A percentile compares a stretch with the other conserved stretches of the same genome.
Evolutionary conservation across 2,329 filamentous ascomycete genomes (phyloP).

Genomic region (Calonectria leucothoes): DNA sequence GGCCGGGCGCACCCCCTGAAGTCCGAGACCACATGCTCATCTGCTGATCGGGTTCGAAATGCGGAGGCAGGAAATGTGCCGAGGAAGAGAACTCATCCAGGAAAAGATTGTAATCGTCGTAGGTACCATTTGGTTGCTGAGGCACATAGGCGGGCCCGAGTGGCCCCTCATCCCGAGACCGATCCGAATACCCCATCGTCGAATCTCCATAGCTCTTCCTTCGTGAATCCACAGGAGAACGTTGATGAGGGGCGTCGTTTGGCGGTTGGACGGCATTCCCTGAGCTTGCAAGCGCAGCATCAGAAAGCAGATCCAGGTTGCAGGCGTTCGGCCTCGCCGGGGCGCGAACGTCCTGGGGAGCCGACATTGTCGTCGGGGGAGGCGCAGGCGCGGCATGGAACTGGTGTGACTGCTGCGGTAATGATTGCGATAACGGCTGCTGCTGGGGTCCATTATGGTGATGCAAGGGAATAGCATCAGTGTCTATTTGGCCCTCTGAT

Average conservation of each 20-base stretch:
- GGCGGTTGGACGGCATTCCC: slow-evolving; percentile 64
- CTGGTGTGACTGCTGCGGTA: slow-evolving; percentile 42
- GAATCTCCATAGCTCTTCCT: slow-evolving; percentile 63
- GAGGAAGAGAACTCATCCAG: slow-evolving; percentile 67
- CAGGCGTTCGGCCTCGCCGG: slow-evolving; percentile 60
- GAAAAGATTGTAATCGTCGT: slow-evolving; percentile 70
- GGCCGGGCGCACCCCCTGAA: slow-evolving; percentile 48
- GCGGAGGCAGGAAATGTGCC: slow-evolving; percentile 66
- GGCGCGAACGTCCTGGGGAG: slow-evolving; percentile 60
- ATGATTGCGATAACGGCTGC: slow-evolving; percentile 41
- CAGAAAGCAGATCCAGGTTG: slow-evolving; percentile 69
- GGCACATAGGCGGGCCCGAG: slow-evolving; percentile 53
- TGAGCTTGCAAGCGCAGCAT: slow-evolving; percentile 69
- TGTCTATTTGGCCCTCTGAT: slow-evolving; percentile 59
- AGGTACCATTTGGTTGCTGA: slow-evolving; percentile 49
- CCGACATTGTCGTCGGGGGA: slow-evolving; percentile 47
- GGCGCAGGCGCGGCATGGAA: slow-evolving; percentile 56
- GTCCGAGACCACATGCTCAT: slow-evolving; percentile 63
- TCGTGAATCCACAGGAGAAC: slow-evolving; percentile 52
- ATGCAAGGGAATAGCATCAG: slow-evolving; percentile 59
- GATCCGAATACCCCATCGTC: slow-evolving; percentile 59
- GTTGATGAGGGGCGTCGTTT: slow-evolving; percentile 56
- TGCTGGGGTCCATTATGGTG: slow-evolving; percentile 41
- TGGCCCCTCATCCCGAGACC: slow-evolving; percentile 58
- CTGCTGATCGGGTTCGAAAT: slow-evolving; percentile 65